Base-by-base conservation (phyloP, 2,329 filamentous ascomycete genomes). In the Microsporum ferrugineum region DNA sequence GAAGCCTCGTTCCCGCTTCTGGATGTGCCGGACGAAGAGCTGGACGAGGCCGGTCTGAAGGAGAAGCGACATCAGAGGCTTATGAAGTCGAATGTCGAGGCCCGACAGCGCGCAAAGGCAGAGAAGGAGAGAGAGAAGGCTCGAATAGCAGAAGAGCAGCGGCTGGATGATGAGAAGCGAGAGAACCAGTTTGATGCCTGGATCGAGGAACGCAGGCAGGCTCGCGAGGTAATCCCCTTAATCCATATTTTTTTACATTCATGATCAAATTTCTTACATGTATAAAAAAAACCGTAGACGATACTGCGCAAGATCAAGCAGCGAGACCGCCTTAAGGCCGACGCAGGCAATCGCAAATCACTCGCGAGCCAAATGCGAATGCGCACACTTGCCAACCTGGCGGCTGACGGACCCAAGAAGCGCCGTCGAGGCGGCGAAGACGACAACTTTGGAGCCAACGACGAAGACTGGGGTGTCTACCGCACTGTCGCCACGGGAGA, bases 381-480 rank as follows among this genome's bases (percentile, higher is more conserved):
- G 94, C 97, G 97, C 77, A 92, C 87, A 58, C 91, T 99, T 62
- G 94, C 94, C 63, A 96, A 96, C 70, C 85, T 99, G 1, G 94
- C 94, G 2, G 91, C 92, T 0, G 94, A 99, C 73, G 86, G 84
- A 4, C 91, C 92, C 5, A 80, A 80, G 65, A 91, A 91, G 72
- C 95, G 96, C 74, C 84, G 92, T 61, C 81, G 90, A 12, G 85
- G 91, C 17, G 91, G 90, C 5, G 49, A 97, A 71, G 94, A 99
- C 68, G 94, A 99, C 71, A 91, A 89, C 63, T 99, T 99, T 71
- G 94, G 94, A 61, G 91, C 91, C 57, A 92, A 99, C 72, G 94
- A 99, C 70, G 91, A 95, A 61, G 94, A 99, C 73, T 99, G 94
- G 94, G 90, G 90, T 62, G 90, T 99, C 12, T 99, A 99, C 75